These are phyloP conservation scores for Cercis canadensis DNA, from an alignment of 306 rosid genomes.

Conservation along the genomic window DNA sequence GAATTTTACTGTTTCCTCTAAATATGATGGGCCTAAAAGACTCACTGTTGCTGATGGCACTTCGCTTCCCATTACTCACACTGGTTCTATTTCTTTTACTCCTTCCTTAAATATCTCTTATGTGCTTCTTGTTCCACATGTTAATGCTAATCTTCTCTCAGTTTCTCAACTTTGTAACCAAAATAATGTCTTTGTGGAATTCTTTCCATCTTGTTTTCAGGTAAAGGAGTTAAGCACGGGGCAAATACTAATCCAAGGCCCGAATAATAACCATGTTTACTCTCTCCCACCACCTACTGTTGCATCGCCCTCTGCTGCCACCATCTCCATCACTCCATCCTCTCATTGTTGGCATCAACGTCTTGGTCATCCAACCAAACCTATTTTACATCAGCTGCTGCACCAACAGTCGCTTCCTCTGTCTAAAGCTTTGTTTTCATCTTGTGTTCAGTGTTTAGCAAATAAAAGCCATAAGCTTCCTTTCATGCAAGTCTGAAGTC, in stretches of 20 bases:
- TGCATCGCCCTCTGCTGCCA: too few species aligned
- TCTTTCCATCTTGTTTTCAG: too few species aligned
- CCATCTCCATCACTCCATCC: background rate
- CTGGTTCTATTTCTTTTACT: too few species aligned
- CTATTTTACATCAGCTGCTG: too few species aligned
- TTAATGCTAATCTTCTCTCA: too few species aligned
- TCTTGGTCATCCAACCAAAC: background rate
- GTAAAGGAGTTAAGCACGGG: too few species aligned
- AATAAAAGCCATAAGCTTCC: background rate
- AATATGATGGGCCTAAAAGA: background rate
- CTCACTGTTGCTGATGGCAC: background rate
- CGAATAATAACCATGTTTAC: background rate
- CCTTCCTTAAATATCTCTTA: too few species aligned
- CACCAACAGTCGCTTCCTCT: too few species aligned
- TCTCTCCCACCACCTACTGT: too few species aligned
- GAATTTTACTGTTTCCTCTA: background rate
- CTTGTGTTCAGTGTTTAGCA: background rate
- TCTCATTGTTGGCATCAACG: background rate
- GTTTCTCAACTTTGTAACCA: background rate
- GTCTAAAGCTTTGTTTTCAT: background rate
- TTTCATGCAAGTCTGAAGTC: background rate
- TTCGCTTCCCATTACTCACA: too few species aligned
- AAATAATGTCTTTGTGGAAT: background rate
- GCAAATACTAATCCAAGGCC: background rate
- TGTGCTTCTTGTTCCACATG: too few species aligned